phyloP scores from a whole-genome alignment of 805 yeast genomes.

The Martiniozyma abietophila region DNA sequence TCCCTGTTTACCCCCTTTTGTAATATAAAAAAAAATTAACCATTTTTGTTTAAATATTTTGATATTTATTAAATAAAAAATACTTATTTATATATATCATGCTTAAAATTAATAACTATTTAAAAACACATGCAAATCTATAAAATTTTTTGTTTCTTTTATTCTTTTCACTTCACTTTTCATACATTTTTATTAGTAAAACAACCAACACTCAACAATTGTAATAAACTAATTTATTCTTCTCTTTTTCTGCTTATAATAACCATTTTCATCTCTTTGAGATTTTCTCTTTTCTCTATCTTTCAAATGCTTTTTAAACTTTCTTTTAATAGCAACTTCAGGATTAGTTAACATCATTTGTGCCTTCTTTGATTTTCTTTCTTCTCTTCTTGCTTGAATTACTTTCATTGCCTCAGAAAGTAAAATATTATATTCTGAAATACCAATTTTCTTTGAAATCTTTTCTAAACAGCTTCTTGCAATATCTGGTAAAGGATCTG shows the following conservation, averaged over 20 bases:
- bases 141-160: not conserved
- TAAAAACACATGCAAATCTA: no score
- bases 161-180: not conserved
- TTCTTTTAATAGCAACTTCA: constrained; percentile 69
- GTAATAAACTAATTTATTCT: constrained; percentile 19
- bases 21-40: no score
- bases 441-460: constrained; percentile 61
- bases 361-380: constrained; percentile 67
- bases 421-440: constrained; percentile 52
- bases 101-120: no score
- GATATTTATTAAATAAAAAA: no score
- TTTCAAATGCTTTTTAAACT: constrained; percentile 65
- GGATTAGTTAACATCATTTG: constrained; percentile 72
- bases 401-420: constrained; percentile 55
- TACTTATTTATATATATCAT: no score
- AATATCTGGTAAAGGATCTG: constrained; percentile 35
- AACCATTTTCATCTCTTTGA: constrained; percentile 69
- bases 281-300: constrained; percentile 70
- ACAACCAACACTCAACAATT: no score
- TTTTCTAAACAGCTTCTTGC: constrained; percentile 60
- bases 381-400: constrained; percentile 57
- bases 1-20: no score
- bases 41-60: no score
- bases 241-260: constrained; percentile 56
- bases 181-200: no score